Evolutionary conservation across 176 grass and related monocot species (phyloP), one percentile per base, ranked within the genome.

Genomic region (Cymbopogon citratus): DNA sequence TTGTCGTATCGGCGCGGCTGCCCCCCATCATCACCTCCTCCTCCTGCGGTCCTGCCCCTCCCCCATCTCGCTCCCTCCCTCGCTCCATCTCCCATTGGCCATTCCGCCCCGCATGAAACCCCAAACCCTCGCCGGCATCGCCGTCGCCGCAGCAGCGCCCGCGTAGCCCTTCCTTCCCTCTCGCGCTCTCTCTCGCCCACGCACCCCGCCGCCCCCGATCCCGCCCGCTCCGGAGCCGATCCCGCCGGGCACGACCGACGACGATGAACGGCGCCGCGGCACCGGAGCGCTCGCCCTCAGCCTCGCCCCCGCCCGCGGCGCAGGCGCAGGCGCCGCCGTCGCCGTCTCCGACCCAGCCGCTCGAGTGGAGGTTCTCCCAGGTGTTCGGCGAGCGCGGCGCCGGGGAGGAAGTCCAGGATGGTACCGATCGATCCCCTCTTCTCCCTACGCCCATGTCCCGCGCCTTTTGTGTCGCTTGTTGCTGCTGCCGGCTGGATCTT

Each of bases 281-380:
- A 34, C 62, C 81, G 44, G 82, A 63, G 76, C 54, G 82, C 81
- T 73, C 68, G 77, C 57, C 78, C 62, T 66, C 63, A 71, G 65
- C 88, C 84, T 79, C 81, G 71, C 71, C 91, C 39, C 83, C 81
- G 64, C 28, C 60, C 60, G 36, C 69, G 49, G 13, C 74, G 0
- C 57, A 81, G 69, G 19, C 74, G 0, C 57, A 81, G 69, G 76
- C 57, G 26, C 15, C 35, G 18, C 10, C 43, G 7, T 9, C 74
- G 25, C 46, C 74, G 2, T 7, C 84, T 33, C 80, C 66, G 25
- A 3, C 46, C 2, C 28, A 49, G 49, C 79, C 86, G 77, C 87
- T 89, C 72, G 87, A 94, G 6, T 94, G 89, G 89, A 94, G 82
- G 90, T 94, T 94, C 87, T 94, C 92, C 38, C 92, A 94, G 92